Evolutionary conservation across 1,139 yeast genomes (phyloP).

Genomic region (Candida glucosophila): DNA sequence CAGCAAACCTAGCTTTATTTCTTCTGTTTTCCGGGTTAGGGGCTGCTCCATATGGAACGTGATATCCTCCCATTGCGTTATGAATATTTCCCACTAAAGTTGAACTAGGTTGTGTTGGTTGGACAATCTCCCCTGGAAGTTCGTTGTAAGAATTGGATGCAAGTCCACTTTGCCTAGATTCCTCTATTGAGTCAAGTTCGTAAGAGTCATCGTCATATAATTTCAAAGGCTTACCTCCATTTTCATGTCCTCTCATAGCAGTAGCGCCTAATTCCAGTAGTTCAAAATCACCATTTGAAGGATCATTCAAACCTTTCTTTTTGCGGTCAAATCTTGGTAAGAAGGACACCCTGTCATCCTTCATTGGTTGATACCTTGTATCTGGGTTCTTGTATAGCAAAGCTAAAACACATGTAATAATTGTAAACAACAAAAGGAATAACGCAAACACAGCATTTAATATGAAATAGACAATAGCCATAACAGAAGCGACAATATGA

Average conservation of each 20-base stretch:
- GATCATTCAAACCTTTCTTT: constrained; percentile 31
- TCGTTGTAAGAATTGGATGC: no score
- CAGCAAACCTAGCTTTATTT: no score
- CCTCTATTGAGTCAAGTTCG: no score
- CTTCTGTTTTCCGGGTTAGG: constrained; percentile 5
- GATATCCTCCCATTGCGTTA: constrained; percentile 21
- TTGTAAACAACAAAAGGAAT: constrained; percentile 72
- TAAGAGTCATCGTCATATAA: constrained; percentile 22
- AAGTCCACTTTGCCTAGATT: constrained; percentile 15
- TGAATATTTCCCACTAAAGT: constrained; percentile 37
- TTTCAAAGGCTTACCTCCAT: constrained; percentile 22
- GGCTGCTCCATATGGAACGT: constrained; percentile 6
- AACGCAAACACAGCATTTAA: constrained; percentile 86
- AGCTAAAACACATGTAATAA: constrained; percentile 80
- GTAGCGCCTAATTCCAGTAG: constrained; percentile 83
- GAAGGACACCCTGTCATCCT: constrained; percentile 92
- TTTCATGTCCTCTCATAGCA: constrained; percentile 74
- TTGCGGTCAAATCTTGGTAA: constrained; percentile 53
- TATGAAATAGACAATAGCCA: constrained; percentile 88
- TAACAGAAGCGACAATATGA: constrained; percentile 77
- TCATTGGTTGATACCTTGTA: constrained; percentile 91
- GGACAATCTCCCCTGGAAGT: constrained; percentile 22
- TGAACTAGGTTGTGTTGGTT: constrained; percentile 37
- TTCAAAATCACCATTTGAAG: constrained; percentile 73
- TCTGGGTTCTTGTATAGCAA: constrained; percentile 87